A percentile compares a stretch with the other conserved stretches of the same genome.
Evolutionary conservation across 2,329 filamentous ascomycete species (phyloP).

Genomic region (Blumeria graminis): DNA sequence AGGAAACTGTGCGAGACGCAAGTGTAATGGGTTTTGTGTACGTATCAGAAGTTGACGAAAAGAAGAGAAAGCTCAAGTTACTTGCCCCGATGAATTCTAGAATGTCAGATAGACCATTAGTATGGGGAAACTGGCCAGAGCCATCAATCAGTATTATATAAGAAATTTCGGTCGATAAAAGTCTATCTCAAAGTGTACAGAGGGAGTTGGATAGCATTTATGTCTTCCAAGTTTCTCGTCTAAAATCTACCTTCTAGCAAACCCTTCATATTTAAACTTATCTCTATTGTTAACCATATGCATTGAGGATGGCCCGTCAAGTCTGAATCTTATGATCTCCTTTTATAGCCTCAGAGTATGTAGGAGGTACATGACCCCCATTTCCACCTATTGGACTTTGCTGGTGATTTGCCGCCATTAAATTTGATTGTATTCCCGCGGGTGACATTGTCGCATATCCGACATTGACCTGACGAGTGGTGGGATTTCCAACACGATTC

Average conservation of each 20-base stretch:
- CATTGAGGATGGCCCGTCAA: too few species aligned
- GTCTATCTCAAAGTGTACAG: slow-evolving; percentile 2
- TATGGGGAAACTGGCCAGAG: slow-evolving; percentile 75
- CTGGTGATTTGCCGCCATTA: slow-evolving; percentile 10
- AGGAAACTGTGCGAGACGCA: slow-evolving; percentile 52
- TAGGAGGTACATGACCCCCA: slow-evolving; percentile 37
- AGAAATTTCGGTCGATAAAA: slow-evolving; percentile 2
- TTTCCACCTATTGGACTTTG: slow-evolving; percentile 11
- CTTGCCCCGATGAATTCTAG: slow-evolving; percentile 65
- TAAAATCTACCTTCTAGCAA: slow-evolving; percentile 3
- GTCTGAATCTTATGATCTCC: slow-evolving; percentile 77
- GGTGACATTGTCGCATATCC: slow-evolving; percentile 13
- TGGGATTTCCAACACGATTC: too few species aligned
- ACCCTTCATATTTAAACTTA: slow-evolving; percentile 5
- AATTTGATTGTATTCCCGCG: neutral
- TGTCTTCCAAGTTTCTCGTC: too few species aligned
- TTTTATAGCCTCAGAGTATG: slow-evolving; percentile 72
- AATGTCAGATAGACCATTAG: slow-evolving; percentile 53
- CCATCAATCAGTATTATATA: slow-evolving; percentile 31
- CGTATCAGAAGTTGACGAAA: slow-evolving; percentile 73
- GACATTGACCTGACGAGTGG: neutral
- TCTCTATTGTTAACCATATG: too few species aligned
- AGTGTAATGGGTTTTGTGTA: slow-evolving; percentile 85
- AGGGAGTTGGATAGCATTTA: neutral
- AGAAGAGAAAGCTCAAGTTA: slow-evolving; percentile 55